These are phyloP conservation scores for Aspergillus biplanus DNA, from an alignment of 495 filamentous ascomycete species.

Conservation along the genomic window DNA sequence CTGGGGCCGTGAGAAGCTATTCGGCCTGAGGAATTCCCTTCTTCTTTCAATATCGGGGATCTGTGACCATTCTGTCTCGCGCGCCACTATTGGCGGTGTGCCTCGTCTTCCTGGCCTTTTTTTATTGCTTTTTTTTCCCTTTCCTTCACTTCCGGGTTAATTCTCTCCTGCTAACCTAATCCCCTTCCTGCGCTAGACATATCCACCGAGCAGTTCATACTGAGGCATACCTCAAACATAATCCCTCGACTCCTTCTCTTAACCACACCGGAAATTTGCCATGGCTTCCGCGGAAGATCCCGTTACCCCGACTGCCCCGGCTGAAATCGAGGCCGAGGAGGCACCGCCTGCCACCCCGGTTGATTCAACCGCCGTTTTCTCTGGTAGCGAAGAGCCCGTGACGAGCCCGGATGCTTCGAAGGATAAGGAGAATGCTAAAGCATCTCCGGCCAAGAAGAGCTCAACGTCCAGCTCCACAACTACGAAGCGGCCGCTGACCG, in stretches of 20 bases:
- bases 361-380: conserved; percentile 37
- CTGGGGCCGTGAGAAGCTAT: background rate
- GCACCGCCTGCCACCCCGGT: conserved; percentile 46
- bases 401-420: conserved; percentile 48
- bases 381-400: conserved; percentile 42
- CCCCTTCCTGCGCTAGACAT: background rate
- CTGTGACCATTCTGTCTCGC: no score
- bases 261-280: conserved; percentile 1
- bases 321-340: conserved; percentile 34
- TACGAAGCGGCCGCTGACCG: conserved; percentile 38
- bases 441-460: conserved; percentile 37
- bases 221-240: background rate
- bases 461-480: conserved; percentile 23
- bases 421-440: conserved; percentile 40
- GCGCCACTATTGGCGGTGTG: conserved; percentile 1
- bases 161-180: conserved; percentile 7
- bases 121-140: conserved; percentile 15
- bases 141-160: no score
- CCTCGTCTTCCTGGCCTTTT: background rate
- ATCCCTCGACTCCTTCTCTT: background rate
- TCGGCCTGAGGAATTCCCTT: no score
- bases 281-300: conserved; percentile 50
- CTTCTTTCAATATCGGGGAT: no score
- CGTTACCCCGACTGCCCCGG: conserved; percentile 28
- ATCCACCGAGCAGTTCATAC: background rate